Conservation (phyloP, 164 flowering plant species). For the Magnolia kwangsiensis region DNA sequence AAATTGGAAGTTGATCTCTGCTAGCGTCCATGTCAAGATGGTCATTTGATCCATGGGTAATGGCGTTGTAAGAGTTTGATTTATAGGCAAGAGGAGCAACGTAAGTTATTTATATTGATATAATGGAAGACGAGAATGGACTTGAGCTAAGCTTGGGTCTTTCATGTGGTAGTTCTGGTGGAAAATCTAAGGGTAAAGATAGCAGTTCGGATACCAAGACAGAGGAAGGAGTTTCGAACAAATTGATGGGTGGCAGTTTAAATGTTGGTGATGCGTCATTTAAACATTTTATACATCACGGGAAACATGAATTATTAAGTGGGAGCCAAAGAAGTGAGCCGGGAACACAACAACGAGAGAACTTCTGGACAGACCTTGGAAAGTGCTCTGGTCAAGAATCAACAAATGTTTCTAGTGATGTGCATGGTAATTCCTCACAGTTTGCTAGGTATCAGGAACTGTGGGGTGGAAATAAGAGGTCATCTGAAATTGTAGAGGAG, state of each 20-base stretch:
- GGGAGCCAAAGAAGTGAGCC: conserved; percentile 38
- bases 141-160: conserved; percentile 86
- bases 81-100: not conserved
- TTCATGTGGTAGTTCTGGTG: conserved; percentile 64
- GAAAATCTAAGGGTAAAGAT: conserved; percentile 49
- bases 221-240: conserved; percentile 54
- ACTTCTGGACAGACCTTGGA: conserved; percentile 56
- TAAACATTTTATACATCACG: conserved; percentile 44
- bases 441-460: conserved; percentile 27
- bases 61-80: not conserved
- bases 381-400: conserved; percentile 29
- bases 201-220: conserved; percentile 41
- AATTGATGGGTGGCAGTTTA: conserved; percentile 45
- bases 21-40: not conserved
- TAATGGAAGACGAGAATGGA: conserved; percentile 83
- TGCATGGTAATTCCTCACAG: conserved; percentile 19
- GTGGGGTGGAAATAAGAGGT: conserved; percentile 37
- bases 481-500: conserved; percentile 41
- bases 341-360: conserved; percentile 33
- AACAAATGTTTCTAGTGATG: conserved; percentile 38
- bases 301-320: conserved; percentile 34
- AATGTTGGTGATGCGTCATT: conserved; percentile 16
- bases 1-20: not conserved
- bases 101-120: not conserved
- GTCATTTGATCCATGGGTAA: not conserved